Percentiles rank a stretch among this genome's conserved stretches.
These are phyloP conservation scores for Hibiscus syriacus DNA, from an alignment of 345 rosid species.

Conservation along the genomic window DNA sequence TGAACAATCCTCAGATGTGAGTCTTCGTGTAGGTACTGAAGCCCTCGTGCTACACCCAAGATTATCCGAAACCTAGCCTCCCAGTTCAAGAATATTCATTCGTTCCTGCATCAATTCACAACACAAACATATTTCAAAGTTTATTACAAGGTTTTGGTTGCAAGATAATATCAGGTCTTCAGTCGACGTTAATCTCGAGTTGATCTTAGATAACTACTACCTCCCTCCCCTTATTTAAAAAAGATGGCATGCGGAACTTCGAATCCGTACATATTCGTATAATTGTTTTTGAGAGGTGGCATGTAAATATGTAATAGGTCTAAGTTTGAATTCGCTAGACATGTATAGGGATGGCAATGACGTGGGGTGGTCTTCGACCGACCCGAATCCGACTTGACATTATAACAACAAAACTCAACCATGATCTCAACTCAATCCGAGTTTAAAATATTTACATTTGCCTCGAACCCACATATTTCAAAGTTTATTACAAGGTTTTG, in stretches of 20 bases:
- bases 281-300: background rate
- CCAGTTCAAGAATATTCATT: slow-evolving; percentile 39
- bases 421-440: too few relatives aligned
- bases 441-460: too few relatives aligned
- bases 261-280: background rate
- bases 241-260: background rate
- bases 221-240: too few relatives aligned
- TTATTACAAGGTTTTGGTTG: background rate
- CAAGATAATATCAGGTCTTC: background rate
- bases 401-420: too few relatives aligned
- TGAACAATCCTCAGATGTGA: slow-evolving; percentile 52
- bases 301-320: background rate
- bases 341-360: too few relatives aligned
- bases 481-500: background rate
- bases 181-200: too few relatives aligned
- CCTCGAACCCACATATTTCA: background rate
- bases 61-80: slow-evolving; percentile 48
- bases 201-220: too few relatives aligned
- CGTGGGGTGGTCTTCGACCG: too few relatives aligned
- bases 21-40: slow-evolving; percentile 66
- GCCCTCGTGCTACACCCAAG: slow-evolving; percentile 52
- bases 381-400: too few relatives aligned
- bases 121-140: background rate
- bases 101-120: slow-evolving; percentile 24
- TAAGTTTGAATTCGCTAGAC: background rate